Conservation (phyloP, 495 filamentous ascomycete species). For the Hypomontagnella monticulosa region DNA sequence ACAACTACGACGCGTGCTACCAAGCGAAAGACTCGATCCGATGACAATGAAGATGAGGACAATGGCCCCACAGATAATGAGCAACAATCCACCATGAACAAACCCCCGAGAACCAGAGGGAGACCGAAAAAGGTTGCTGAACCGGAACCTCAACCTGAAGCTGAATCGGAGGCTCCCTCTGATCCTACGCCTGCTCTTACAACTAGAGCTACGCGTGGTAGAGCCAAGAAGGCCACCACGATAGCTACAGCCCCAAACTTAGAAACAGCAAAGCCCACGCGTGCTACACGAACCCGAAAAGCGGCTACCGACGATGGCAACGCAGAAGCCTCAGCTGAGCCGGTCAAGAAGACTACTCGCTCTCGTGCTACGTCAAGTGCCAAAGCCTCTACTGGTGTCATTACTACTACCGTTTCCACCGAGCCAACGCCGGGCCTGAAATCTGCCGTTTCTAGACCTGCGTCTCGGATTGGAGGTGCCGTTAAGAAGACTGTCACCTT, state of each 20-base stretch:
- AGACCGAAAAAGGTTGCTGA: conserved; percentile 55
- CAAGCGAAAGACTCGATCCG: conserved; percentile 60
- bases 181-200: conserved; percentile 23
- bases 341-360: conserved; percentile 51
- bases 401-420: conserved; percentile 43
- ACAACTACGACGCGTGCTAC: conserved; percentile 30
- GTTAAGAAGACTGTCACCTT: conserved; percentile 66
- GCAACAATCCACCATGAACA: conserved; percentile 39
- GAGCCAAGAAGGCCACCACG: conserved; percentile 33
- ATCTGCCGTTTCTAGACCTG: conserved; percentile 47
- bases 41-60: conserved; percentile 55
- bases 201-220: conserved; percentile 39
- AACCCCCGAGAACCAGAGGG: conserved; percentile 51
- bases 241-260: conserved; percentile 24
- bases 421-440: conserved; percentile 53
- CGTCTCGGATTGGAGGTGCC: conserved; percentile 22
- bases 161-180: conserved; percentile 29
- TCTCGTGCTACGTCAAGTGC: conserved; percentile 47
- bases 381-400: conserved; percentile 38
- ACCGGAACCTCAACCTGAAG: conserved; percentile 18
- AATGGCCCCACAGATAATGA: conserved; percentile 35
- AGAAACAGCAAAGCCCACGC: conserved; percentile 45
- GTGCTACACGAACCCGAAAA: conserved; percentile 51
- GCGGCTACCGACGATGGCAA: conserved; percentile 31
- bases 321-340: conserved; percentile 38